Conservation (phyloP, 164 flowering plant species). For the Tetrastigma voinierianum region DNA sequence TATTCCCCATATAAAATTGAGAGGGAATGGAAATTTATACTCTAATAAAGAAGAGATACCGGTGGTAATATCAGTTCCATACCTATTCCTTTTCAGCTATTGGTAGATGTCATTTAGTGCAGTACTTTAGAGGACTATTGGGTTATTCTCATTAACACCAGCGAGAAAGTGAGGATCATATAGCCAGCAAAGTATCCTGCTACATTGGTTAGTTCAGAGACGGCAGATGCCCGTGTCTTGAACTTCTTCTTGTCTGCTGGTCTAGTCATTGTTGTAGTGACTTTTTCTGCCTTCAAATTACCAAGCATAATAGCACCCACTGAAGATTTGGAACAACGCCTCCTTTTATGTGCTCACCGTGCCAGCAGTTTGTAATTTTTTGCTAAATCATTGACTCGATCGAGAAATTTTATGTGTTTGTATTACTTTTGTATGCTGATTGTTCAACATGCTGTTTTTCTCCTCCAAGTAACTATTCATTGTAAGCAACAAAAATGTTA, state of each 20-base stretch:
- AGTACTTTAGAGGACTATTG: not conserved
- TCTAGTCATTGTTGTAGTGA: not conserved
- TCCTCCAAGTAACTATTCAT: no score
- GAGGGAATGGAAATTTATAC: no score
- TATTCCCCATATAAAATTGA: no score
- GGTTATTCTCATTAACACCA: not conserved
- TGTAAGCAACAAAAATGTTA: no score
- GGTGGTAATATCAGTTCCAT: no score
- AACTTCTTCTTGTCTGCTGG: slow-evolving; percentile 1
- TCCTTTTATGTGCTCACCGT: not conserved
- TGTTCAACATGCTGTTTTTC: no score
- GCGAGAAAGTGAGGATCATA: not conserved
- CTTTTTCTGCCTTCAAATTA: not conserved
- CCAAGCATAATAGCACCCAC: not conserved
- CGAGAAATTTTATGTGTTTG: no score
- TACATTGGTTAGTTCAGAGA: not conserved
- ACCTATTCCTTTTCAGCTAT: not conserved
- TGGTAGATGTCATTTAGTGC: not conserved
- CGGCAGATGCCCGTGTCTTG: slow-evolving; percentile 1
- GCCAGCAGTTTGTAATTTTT: no score
- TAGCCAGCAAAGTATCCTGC: not conserved
- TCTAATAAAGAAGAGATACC: no score
- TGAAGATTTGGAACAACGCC: slow-evolving; percentile 6
- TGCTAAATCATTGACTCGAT: no score
- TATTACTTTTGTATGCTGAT: no score